Conservation (phyloP, 2,329 filamentous ascomycete species). For the Aureobasidium namibiae region DNA sequence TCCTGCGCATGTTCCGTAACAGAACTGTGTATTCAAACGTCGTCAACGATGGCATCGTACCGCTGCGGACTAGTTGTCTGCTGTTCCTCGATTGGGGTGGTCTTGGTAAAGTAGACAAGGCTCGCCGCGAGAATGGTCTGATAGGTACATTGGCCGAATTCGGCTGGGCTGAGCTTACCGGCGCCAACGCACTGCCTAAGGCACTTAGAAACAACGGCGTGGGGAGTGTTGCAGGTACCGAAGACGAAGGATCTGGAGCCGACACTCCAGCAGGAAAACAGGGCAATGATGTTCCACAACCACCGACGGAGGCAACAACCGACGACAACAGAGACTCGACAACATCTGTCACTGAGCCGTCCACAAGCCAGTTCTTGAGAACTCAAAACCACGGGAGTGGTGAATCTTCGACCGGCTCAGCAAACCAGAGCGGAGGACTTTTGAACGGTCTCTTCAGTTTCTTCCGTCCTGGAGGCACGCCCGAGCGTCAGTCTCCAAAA, state of each 20-base stretch:
- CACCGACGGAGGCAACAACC: conserved; percentile 54
- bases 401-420: not conserved
- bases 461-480: conserved; percentile 56
- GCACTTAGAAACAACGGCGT: not conserved
- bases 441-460: conserved; percentile 58
- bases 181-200: conserved; percentile 38
- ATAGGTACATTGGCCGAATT: conserved; percentile 90
- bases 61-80: conserved; percentile 88
- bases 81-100: conserved; percentile 96
- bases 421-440: conserved; percentile 22
- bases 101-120: conserved; percentile 86
- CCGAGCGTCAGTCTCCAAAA: conserved; percentile 32
- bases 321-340: conserved; percentile 45
- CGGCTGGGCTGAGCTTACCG: conserved; percentile 88
- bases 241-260: conserved; percentile 21
- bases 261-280: conserved; percentile 17
- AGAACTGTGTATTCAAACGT: conserved; percentile 94
- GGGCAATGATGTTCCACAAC: conserved; percentile 57
- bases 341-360: not conserved
- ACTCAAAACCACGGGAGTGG: not conserved
- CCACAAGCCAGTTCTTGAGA: not conserved
- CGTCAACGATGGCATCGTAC: conserved; percentile 95
- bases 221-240: conserved; percentile 16
- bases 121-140: conserved; percentile 79
- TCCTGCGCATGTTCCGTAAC: conserved; percentile 79